phyloP scores from a whole-genome alignment of 176 grass and related monocot genomes.

The Zoysia japonica region DNA sequence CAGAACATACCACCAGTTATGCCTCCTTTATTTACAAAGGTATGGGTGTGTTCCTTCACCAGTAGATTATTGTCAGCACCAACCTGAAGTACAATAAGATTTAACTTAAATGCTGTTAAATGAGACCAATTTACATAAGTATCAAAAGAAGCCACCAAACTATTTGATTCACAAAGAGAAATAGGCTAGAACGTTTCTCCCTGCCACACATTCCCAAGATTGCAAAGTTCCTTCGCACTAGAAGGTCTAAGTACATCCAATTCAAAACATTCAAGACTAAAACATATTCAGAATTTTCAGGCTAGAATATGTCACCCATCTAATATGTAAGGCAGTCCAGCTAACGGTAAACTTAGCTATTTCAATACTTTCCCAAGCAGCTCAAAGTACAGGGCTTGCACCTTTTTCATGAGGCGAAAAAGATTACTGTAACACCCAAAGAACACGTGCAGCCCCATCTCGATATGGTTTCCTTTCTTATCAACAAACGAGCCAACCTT shows the following conservation, averaged over 20 bases:
- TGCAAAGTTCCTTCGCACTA: constrained; percentile 9
- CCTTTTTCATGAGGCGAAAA: constrained; percentile 98
- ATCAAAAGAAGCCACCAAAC: background rate
- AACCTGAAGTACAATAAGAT: constrained; percentile 54
- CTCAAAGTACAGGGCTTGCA: constrained; percentile 23
- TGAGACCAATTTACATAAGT: background rate
- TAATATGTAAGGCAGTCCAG: constrained; percentile 1
- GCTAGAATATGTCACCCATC: background rate
- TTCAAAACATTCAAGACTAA: background rate
- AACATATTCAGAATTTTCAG: background rate
- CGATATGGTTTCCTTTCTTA: constrained; percentile 89
- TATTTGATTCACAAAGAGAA: constrained; percentile 22
- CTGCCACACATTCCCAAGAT: background rate
- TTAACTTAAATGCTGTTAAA: background rate
- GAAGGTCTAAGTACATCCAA: background rate
- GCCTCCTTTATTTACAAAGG: constrained; percentile 94
- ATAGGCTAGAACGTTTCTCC: background rate
- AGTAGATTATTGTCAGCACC: constrained; percentile 88
- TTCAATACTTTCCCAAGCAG: background rate
- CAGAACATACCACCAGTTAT: constrained; percentile 69
- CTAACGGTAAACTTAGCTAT: background rate
- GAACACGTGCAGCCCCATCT: constrained; percentile 97
- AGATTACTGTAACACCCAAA: constrained; percentile 99
- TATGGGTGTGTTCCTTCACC: constrained; percentile 98
- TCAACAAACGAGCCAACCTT: constrained; percentile 97